Conservation (phyloP, 495 filamentous ascomycete species). For the Podospora sp. region DNA sequence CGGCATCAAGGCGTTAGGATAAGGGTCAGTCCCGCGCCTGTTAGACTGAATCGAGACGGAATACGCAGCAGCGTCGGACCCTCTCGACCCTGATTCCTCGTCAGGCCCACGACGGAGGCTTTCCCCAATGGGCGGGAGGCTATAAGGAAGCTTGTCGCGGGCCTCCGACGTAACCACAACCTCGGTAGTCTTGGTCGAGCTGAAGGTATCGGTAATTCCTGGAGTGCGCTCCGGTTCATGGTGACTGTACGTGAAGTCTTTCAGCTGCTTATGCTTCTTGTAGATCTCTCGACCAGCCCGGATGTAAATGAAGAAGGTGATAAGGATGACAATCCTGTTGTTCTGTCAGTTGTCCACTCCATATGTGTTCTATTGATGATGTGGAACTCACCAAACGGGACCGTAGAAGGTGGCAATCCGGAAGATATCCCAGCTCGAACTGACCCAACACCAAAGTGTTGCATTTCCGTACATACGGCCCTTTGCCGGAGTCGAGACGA, state of each 20-base stretch:
- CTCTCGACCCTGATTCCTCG: constrained; percentile 19
- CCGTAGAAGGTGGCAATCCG: constrained; percentile 81
- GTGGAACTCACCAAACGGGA: constrained; percentile 67
- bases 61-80: constrained; percentile 36
- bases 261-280: constrained; percentile 51
- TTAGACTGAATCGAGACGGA: constrained; percentile 52
- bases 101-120: constrained; percentile 20
- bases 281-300: constrained; percentile 74
- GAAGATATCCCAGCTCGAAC: constrained; percentile 65
- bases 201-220: constrained; percentile 52
- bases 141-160: constrained; percentile 27
- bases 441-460: constrained; percentile 84
- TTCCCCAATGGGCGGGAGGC: constrained; percentile 30
- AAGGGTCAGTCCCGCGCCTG: constrained; percentile 26
- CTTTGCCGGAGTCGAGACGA: constrained; percentile 52
- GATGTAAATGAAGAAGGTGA: constrained; percentile 75
- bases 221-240: constrained; percentile 47
- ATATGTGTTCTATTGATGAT: background rate
- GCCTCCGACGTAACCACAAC: constrained; percentile 51
- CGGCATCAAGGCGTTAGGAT: constrained; percentile 26
- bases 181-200: constrained; percentile 61
- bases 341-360: constrained; percentile 17
- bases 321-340: constrained; percentile 60
- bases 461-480: constrained; percentile 75
- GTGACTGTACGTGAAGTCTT: constrained; percentile 44